These are phyloP conservation scores for Aristolochia fimbriata DNA, from an alignment of 164 flowering plant species.

Conservation along the genomic window DNA sequence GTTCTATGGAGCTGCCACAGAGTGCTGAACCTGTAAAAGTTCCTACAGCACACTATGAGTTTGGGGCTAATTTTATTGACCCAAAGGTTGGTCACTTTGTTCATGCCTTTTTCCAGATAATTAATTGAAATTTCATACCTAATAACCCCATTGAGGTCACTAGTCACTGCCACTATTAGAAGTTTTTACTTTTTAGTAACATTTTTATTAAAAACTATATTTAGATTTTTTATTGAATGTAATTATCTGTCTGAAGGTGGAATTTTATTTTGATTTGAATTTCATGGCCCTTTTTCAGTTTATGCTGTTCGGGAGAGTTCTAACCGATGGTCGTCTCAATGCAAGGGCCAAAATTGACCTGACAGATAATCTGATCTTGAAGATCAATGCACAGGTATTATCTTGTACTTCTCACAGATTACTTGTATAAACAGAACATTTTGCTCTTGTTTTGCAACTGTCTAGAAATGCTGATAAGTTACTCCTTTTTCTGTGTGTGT, in stretches of 20 bases:
- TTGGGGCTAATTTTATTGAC: slow-evolving; percentile 88
- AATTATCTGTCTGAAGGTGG: too few species aligned
- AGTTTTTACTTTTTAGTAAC: too few species aligned
- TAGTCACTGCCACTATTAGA: too few species aligned
- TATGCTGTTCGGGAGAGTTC: slow-evolving; percentile 81
- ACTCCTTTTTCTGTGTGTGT: too few species aligned
- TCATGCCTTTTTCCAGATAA: not conserved
- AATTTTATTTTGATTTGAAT: too few species aligned
- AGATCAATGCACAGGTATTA: slow-evolving; percentile 72
- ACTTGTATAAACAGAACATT: not conserved
- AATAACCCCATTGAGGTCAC: too few species aligned
- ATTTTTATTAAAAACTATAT: too few species aligned
- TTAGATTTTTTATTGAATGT: too few species aligned
- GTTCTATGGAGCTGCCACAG: slow-evolving; percentile 82
- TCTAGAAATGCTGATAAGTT: too few species aligned
- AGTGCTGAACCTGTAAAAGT: slow-evolving; percentile 73
- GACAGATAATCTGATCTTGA: slow-evolving; percentile 61
- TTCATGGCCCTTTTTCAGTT: slow-evolving; percentile 27
- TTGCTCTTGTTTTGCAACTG: not conserved
- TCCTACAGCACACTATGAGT: slow-evolving; percentile 84
- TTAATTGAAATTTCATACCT: not conserved
- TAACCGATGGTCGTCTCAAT: slow-evolving; percentile 78
- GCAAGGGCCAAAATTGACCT: slow-evolving; percentile 72
- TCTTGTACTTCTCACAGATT: not conserved
- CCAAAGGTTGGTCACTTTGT: slow-evolving; percentile 72